Conservation (phyloP, 1,284 basidiomycete species). For the Sporisorium iseilematis-ciliati region DNA sequence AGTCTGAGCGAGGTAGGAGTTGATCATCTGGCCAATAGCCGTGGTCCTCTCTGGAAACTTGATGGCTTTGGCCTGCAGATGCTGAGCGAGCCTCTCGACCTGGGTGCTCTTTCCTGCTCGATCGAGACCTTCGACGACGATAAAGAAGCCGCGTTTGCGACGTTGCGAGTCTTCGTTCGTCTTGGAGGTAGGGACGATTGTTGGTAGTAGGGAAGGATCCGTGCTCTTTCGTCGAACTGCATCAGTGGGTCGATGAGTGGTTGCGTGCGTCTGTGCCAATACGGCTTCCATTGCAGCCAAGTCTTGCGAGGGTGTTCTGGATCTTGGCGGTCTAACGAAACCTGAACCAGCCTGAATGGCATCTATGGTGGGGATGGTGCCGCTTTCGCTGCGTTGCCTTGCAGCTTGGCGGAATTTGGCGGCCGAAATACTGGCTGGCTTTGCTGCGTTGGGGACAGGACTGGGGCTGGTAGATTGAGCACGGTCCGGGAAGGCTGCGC, state of each 20-base stretch:
- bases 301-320: slow-evolving; percentile 48
- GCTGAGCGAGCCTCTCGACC: slow-evolving; percentile 56
- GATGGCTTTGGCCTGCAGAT: slow-evolving; percentile 53
- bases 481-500: slow-evolving; percentile 3
- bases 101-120: slow-evolving; percentile 69
- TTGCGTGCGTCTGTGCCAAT: slow-evolving; percentile 24
- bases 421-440: slow-evolving; percentile 51
- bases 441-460: slow-evolving; percentile 6
- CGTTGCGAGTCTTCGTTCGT: slow-evolving; percentile 10
- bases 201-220: slow-evolving; percentile 5
- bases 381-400: slow-evolving; percentile 43
- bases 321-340: slow-evolving; percentile 29
- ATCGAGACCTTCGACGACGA: slow-evolving; percentile 69
- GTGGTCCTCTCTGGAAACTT: slow-evolving; percentile 82
- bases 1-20: slow-evolving; percentile 85
- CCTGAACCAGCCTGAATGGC: slow-evolving; percentile 20
- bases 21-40: slow-evolving; percentile 90
- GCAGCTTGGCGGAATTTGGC: slow-evolving; percentile 50
- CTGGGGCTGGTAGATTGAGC: slow-evolving; percentile 34
- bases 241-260: slow-evolving; percentile 3
- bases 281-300: slow-evolving; percentile 49
- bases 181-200: not conserved
- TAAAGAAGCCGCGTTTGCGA: slow-evolving; percentile 60
- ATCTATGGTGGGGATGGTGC: slow-evolving; percentile 33
- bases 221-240: slow-evolving; percentile 32